phyloP scores from a whole-genome alignment of 805 yeast species.

The Cyberlindnera americana region DNA sequence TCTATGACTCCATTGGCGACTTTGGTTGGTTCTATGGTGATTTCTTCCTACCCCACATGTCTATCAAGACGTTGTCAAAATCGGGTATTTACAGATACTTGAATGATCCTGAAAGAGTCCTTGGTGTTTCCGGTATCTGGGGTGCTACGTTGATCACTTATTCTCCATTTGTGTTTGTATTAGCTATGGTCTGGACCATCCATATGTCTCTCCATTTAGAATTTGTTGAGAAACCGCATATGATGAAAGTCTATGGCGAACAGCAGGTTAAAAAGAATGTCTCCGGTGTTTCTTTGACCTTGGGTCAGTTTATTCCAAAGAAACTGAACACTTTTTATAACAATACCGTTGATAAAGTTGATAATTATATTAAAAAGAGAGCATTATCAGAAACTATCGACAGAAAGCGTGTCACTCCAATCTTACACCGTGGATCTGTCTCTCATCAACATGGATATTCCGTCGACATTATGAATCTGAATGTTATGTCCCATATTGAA shows the following conservation, averaged over 20 bases:
- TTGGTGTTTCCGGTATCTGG: slow-evolving; percentile 79
- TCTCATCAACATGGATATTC: slow-evolving; percentile 32
- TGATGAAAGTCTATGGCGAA: slow-evolving; percentile 72
- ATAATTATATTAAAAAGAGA: slow-evolving; percentile 26
- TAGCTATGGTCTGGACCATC: slow-evolving; percentile 63
- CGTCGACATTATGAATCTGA: slow-evolving; percentile 22
- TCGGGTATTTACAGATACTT: slow-evolving; percentile 80
- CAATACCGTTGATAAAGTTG: slow-evolving; percentile 38
- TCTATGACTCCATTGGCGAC: slow-evolving; percentile 68
- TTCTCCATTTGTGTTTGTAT: slow-evolving; percentile 41
- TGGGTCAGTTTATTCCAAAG: slow-evolving; percentile 35
- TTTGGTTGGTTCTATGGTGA: slow-evolving; percentile 93
- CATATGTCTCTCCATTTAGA: slow-evolving; percentile 65
- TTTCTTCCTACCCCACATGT: slow-evolving; percentile 60
- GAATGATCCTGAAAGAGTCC: slow-evolving; percentile 76
- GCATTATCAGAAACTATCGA: slow-evolving; percentile 21
- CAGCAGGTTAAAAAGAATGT: slow-evolving; percentile 52
- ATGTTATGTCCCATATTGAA: slow-evolving; percentile 21
- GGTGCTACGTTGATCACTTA: slow-evolving; percentile 63
- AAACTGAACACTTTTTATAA: slow-evolving; percentile 39
- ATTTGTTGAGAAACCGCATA: slow-evolving; percentile 73
- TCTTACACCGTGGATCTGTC: slow-evolving; percentile 12
- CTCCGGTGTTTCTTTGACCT: slow-evolving; percentile 37
- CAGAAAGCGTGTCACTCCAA: slow-evolving; percentile 9
- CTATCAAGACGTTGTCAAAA: slow-evolving; percentile 53